Base-by-base conservation (phyloP, 148 eudicot genomes). In the Nepenthes gracilis region DNA sequence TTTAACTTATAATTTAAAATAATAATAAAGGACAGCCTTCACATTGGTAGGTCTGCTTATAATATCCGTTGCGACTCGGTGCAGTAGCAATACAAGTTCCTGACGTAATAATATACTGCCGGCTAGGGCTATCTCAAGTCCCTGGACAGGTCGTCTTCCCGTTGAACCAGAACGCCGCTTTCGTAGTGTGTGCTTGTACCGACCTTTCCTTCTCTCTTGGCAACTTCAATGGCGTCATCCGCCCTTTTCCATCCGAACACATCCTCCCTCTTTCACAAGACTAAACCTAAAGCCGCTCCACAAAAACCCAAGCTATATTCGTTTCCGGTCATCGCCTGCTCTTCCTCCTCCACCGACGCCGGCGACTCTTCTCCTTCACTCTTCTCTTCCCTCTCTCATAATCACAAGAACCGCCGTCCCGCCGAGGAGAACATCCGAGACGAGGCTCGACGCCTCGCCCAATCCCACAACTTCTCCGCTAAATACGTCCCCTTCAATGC, bases 401-500 rank as follows among this genome's bases (percentile, higher is more conserved):
- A 8, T 4, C 53, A 47, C 67, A 72, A 72, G 7, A 80, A 70
- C 73, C 83, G 75, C 55, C 84, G 85, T 47, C 75, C 81, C 15
- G 70, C 77, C 58, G 86, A 83, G 57, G 80, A 81, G 45, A 85
- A 80, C 79, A 89, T 89, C 74, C 86, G 94, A 5, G 86, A 86
- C 15, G 87, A 78, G 38, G 94, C 97, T 0, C 90, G 87, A 60
- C 88, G 84, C 67, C 70, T 64, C 38, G 45, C 59, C 52, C 53
- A 74, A 33, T 38, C 80, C 55, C 77, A 83, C 78, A 69, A 73
- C 63, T 87, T 84, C 82, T 78, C 90, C 54, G 90, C 95, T 63
- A 82, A 80, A 33, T 84, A 87, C 81, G 79, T 84, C 59, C 95
- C 95, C 35, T 87, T 84, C 71, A 72, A 76, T 70, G 77, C 85